phyloP scores from a whole-genome alignment of 225 moss, liverwort and hornwort genomes.

The Straminergon stramineum region DNA sequence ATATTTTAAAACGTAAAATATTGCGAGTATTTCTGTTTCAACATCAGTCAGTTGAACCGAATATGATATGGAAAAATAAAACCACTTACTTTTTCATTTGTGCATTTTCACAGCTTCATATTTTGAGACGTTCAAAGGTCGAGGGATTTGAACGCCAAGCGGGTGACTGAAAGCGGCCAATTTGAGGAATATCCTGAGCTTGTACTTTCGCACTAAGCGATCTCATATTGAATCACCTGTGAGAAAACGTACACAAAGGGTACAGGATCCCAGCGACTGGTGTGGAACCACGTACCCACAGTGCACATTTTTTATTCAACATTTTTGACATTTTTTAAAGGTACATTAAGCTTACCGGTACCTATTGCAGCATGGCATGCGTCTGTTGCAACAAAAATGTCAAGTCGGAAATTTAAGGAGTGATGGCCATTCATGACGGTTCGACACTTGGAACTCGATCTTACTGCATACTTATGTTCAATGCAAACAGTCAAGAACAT shows the following conservation, averaged over 20 bases:
- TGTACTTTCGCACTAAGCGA: neutral
- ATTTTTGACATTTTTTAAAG: too few relatives aligned
- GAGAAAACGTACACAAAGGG: neutral
- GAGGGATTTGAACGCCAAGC: neutral
- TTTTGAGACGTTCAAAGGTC: neutral
- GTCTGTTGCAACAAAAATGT: neutral
- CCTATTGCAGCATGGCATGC: neutral
- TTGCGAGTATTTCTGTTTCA: neutral
- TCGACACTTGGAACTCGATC: neutral
- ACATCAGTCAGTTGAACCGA: neutral
- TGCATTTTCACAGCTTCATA: neutral
- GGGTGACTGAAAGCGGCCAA: neutral
- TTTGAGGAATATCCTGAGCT: too few relatives aligned
- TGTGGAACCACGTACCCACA: neutral
- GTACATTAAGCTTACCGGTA: neutral
- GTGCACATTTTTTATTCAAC: neutral
- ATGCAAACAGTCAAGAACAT: neutral
- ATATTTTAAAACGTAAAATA: neutral
- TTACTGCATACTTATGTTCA: neutral
- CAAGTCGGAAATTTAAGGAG: neutral
- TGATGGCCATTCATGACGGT: neutral
- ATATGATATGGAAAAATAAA: neutral
- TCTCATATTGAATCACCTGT: neutral
- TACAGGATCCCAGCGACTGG: neutral
- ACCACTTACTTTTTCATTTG: neutral